phyloP scores from a whole-genome alignment of 2,329 filamentous ascomycete genomes.

The Aspergillus ustus region DNA sequence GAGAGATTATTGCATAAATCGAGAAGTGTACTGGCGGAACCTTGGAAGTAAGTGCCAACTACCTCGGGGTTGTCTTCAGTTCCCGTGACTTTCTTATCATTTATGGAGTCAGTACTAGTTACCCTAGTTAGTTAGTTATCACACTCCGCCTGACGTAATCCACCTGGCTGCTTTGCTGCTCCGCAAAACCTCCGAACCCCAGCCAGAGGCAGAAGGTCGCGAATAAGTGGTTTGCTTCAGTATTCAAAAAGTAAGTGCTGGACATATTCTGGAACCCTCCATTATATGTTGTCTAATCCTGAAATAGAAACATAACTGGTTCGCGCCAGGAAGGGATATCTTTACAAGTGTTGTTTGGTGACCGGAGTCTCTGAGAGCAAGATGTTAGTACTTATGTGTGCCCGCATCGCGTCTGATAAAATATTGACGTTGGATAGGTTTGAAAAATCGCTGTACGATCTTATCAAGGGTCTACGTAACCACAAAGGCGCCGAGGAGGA shows the following conservation, averaged over 20 bases:
- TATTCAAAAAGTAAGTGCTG: not conserved
- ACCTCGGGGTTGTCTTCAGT: not conserved
- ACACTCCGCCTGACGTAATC: constrained; percentile 1
- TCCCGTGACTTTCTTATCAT: constrained; percentile 14
- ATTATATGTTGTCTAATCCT: too few species aligned
- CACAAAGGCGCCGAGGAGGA: constrained; percentile 95
- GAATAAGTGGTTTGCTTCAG: not conserved
- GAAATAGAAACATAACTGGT: too few species aligned
- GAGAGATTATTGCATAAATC: not conserved
- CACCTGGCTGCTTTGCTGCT: not conserved
- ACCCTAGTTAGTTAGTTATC: too few species aligned
- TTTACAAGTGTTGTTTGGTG: not conserved
- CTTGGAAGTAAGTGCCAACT: not conserved
- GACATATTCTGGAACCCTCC: not conserved
- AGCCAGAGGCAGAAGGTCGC: not conserved
- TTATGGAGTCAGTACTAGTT: too few species aligned
- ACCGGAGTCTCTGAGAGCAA: not conserved
- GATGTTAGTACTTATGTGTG: constrained; percentile 17
- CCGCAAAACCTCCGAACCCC: not conserved
- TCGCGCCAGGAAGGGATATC: too few species aligned
- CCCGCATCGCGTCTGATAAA: not conserved
- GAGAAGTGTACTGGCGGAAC: not conserved
- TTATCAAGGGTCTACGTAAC: constrained; percentile 92
- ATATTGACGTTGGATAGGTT: constrained; percentile 68
- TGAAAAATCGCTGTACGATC: constrained; percentile 98